Base-by-base conservation (phyloP, 306 rosid species). In the Trifolium fragiferum region DNA sequence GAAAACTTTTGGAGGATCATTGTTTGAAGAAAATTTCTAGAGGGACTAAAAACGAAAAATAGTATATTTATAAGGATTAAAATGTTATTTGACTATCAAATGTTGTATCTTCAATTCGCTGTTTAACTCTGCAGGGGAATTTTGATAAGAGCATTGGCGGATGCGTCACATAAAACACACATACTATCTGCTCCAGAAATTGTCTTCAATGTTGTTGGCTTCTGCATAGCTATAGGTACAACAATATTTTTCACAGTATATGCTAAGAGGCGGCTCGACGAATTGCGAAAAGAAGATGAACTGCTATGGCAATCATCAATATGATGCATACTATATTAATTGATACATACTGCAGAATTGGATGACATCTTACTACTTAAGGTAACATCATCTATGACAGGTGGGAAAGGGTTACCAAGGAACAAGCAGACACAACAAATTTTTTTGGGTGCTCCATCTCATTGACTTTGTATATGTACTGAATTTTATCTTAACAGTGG, bases 111-210 rank as follows among this genome's bases (percentile, higher is more conserved):
- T 67, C 33, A 72, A 67, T 44, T 47, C 38, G 37, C 64, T 64
- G 72, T 25, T 30, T 44, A 27, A 66, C 74, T 30, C 58, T 88
- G 79, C 84, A 94, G 99, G 65, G 99, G 99, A 69, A 88, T 86
- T 75, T 68, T 94, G 66, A 89, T 94, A 78, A 67, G 76, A 80
- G 83, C 98, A 35, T 80, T 94, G 76, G 98, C 93, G 12, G 78
- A 90, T 25, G 93, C 89, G 71, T 85, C 96, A 2, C 82, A 87
- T 43, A 79, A 87, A 50, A 75, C 64, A 51, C 87, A 66, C 14
- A 66, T 74, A 54, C 83, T 92, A 46, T 85, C 99, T 8, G 81
- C 87, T 21, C 78, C 89, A 0, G 90, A 92, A 70, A 87, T 90
- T 19, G 76, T 72, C 62, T 65, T 94, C 82, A 89, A 80, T 23